Evolutionary conservation across 176 grass and related monocot genomes (phyloP).

Genomic region (barley (Hordeum vulgare)): DNA sequence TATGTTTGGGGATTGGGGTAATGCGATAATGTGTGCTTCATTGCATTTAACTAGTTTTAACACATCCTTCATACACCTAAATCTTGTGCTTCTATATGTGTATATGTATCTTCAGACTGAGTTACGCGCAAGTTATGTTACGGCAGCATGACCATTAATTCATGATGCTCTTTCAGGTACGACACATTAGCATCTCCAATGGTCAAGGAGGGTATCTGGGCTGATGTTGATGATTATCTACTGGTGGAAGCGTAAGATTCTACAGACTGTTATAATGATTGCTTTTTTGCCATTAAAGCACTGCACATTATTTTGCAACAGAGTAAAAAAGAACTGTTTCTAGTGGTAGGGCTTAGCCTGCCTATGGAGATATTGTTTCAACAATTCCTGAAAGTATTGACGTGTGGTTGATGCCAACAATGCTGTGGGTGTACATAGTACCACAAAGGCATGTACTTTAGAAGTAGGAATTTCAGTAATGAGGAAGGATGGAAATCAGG

Average conservation of each 20-base stretch:
- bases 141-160: not conserved
- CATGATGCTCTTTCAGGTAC: slow-evolving; percentile 45
- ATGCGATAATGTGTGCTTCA: not conserved
- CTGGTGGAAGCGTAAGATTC: slow-evolving; percentile 64
- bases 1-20: not conserved
- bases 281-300: not conserved
- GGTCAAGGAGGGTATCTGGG: slow-evolving; percentile 55
- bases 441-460: not conserved
- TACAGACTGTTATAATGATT: not conserved
- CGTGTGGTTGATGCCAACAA: not conserved
- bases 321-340: not conserved
- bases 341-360: not conserved
- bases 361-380: not conserved
- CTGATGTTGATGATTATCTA: slow-evolving; percentile 60
- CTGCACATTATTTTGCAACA: not conserved
- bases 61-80: not conserved
- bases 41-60: not conserved
- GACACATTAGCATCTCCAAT: slow-evolving; percentile 52
- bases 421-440: not conserved
- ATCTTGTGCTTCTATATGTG: not conserved
- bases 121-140: not conserved
- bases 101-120: slow-evolving; percentile 13
- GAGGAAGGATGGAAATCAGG: no score
- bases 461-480: not conserved
- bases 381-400: not conserved